phyloP scores from a whole-genome alignment of 305 asterid genomes.

The Galium porrigens region DNA sequence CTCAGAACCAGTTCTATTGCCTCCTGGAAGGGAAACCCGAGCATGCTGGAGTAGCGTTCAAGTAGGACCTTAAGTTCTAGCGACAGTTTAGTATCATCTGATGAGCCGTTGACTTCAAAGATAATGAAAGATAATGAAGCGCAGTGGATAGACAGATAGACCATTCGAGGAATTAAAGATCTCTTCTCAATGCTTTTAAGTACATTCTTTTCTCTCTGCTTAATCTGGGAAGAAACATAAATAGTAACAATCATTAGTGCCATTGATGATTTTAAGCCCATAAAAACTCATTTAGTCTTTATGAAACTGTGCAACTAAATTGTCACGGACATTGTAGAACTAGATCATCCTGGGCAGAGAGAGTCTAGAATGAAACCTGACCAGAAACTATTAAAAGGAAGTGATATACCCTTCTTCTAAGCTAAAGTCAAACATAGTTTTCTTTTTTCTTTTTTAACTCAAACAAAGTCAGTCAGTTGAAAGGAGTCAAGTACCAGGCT shows the following conservation, averaged over 20 bases:
- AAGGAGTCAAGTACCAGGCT: slow-evolving; percentile 39
- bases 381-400: slow-evolving; percentile 3
- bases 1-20: slow-evolving; percentile 64
- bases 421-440: not conserved
- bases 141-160: slow-evolving; percentile 62
- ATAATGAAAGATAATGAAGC: slow-evolving; percentile 62
- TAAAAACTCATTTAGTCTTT: not conserved
- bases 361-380: not conserved
- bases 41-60: slow-evolving; percentile 62
- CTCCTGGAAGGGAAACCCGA: slow-evolving; percentile 63
- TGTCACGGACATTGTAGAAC: not conserved
- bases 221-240: slow-evolving; percentile 30
- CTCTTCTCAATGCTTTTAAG: slow-evolving; percentile 62
- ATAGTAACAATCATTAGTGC: slow-evolving; percentile 24
- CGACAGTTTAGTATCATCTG: slow-evolving; percentile 45
- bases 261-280: not conserved
- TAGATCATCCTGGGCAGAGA: not conserved
- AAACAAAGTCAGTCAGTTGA: not conserved
- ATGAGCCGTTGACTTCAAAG: slow-evolving; percentile 59
- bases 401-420: not conserved
- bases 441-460: too few relatives aligned
- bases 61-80: slow-evolving; percentile 61
- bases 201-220: slow-evolving; percentile 39
- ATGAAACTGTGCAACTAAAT: not conserved
- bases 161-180: slow-evolving; percentile 81